Conservation (phyloP, 2,329 filamentous ascomycete species). For the Septoria linicola region DNA sequence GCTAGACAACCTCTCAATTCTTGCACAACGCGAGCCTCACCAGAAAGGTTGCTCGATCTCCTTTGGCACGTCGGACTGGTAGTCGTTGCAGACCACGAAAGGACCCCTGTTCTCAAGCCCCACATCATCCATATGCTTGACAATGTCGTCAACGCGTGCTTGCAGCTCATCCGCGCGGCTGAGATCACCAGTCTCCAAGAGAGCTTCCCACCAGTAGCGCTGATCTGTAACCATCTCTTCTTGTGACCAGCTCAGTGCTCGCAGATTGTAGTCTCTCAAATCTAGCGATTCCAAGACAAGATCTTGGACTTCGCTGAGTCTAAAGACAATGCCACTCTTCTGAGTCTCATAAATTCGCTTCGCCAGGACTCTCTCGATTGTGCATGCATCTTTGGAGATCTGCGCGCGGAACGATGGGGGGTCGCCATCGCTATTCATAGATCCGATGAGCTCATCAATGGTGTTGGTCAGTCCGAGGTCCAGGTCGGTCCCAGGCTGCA, state of each 20-base stretch:
- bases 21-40: not conserved
- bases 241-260: conserved; percentile 12
- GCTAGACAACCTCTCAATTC: not conserved
- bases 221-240: conserved; percentile 22
- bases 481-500: conserved; percentile 11
- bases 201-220: conserved; percentile 24
- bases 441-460: conserved; percentile 23
- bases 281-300: conserved; percentile 12
- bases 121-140: conserved; percentile 22
- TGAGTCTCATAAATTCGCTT: conserved; percentile 17
- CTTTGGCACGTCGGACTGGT: conserved; percentile 9
- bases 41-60: conserved; percentile 14
- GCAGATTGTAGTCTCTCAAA: conserved; percentile 16
- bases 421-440: conserved; percentile 17
- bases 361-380: conserved; percentile 16
- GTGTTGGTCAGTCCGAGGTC: conserved; percentile 7
- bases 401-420: conserved; percentile 19
- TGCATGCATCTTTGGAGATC: conserved; percentile 7
- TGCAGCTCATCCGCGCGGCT: conserved; percentile 17
- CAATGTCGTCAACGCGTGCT: conserved; percentile 16
- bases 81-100: conserved; percentile 4
- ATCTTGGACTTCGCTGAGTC: conserved; percentile 18
- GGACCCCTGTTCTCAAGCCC: conserved; percentile 20
- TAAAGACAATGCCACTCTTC: conserved; percentile 12
- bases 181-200: conserved; percentile 23